A percentile compares a stretch with the other conserved stretches of the same genome.
These are phyloP conservation scores for Rugosomyces carneus DNA, from an alignment of 1,284 basidiomycete genomes.

Conservation along the genomic window DNA sequence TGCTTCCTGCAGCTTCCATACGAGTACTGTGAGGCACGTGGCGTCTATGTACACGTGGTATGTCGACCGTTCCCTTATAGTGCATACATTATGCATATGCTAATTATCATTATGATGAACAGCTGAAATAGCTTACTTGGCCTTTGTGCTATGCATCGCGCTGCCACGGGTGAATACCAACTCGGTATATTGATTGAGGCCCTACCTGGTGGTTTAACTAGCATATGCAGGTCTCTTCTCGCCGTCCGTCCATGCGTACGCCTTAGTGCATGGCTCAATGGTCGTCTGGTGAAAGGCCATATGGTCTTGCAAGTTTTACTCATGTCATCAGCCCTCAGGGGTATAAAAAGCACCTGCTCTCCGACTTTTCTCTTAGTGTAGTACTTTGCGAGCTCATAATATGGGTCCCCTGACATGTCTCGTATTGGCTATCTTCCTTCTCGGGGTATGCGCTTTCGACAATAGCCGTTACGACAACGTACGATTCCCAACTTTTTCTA, in stretches of 20 bases:
- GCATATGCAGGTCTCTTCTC: slow-evolving; percentile 4
- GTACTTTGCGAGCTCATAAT: slow-evolving; percentile 6
- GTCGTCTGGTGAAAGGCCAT: not conserved
- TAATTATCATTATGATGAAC: too few relatives aligned
- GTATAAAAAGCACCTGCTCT: not conserved
- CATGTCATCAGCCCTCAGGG: not conserved
- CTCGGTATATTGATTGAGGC: too few relatives aligned
- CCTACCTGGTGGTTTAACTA: not conserved
- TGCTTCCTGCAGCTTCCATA: too few relatives aligned
- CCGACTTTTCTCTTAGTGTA: not conserved
- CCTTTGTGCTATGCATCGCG: not conserved
- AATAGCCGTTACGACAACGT: slow-evolving; percentile 59
- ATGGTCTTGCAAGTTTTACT: slow-evolving; percentile 2
- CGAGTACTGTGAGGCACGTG: slow-evolving; percentile 9
- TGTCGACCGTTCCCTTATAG: not conserved
- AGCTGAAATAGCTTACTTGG: not conserved
- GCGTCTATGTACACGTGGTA: slow-evolving; percentile 13
- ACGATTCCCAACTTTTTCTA: not conserved
- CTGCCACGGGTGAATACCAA: not conserved
- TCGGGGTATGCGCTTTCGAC: slow-evolving; percentile 37
- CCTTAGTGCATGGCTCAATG: not conserved
- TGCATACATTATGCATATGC: slow-evolving; percentile 4
- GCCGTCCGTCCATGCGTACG: slow-evolving; percentile 3
- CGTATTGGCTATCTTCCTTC: slow-evolving; percentile 13
- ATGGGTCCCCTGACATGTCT: slow-evolving; percentile 19